Evolutionary conservation across 495 filamentous ascomycete species (phyloP).

Genomic region (Aeminium ludgeri): DNA sequence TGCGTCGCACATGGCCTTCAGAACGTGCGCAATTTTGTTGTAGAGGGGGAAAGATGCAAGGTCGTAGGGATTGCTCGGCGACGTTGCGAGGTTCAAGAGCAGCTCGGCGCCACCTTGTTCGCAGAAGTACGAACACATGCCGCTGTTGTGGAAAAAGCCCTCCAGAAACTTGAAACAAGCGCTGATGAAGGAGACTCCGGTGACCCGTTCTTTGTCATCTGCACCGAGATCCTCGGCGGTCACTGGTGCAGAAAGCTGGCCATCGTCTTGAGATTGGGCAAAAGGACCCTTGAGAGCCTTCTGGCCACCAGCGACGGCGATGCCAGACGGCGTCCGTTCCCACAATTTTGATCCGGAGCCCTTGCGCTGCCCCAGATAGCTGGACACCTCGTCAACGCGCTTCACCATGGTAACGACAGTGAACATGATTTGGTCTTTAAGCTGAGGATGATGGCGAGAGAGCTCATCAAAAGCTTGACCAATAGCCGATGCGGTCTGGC

Average conservation of each 20-base stretch:
- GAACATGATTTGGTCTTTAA: conserved; percentile 64
- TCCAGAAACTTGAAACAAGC: conserved; percentile 40
- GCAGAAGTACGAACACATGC: conserved; percentile 59
- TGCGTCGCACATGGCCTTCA: conserved; percentile 64
- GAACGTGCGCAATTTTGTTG: conserved; percentile 50
- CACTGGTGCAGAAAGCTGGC: not conserved
- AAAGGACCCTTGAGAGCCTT: conserved; percentile 13
- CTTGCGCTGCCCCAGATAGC: conserved; percentile 42
- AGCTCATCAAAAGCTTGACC: conserved; percentile 86
- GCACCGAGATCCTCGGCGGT: conserved; percentile 13
- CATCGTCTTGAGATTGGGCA: not conserved
- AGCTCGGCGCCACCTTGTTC: conserved; percentile 64
- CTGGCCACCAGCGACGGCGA: conserved; percentile 36
- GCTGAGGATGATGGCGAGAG: conserved; percentile 73
- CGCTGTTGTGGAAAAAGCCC: conserved; percentile 59
- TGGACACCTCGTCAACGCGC: conserved; percentile 53
- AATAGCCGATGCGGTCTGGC: conserved; percentile 44
- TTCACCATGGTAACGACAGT: conserved; percentile 70
- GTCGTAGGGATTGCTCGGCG: conserved; percentile 59
- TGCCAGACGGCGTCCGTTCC: conserved; percentile 35
- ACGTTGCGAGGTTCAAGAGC: conserved; percentile 65
- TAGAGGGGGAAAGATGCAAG: conserved; percentile 51
- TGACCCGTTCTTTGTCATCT: conserved; percentile 12
- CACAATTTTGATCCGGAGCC: conserved; percentile 70
- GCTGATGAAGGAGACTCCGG: conserved; percentile 6